Evolutionary conservation across 192 early-diverging fungal species (phyloP), one percentile per base, ranked within the genome.

Genomic region (Backusella tuberculispora): DNA sequence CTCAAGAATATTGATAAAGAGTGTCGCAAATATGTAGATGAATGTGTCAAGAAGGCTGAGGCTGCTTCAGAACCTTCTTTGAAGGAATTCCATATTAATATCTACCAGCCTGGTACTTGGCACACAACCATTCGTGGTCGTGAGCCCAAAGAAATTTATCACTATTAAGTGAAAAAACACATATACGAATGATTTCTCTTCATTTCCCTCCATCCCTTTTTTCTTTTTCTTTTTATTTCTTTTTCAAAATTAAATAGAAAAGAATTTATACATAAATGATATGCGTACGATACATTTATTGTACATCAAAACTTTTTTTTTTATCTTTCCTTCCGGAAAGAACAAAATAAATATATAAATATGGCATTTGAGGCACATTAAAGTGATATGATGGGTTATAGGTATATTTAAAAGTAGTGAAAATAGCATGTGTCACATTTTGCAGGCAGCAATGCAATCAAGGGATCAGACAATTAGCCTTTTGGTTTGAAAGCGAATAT

Each of bases 1-100:
- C 80, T 97, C 74, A 99, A 99, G 94, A 84, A 70, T 43, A 94
- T 97, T 65, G 97, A 98, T 80, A 98, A 98, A 92, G 90, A 91
- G 69, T 92, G 94, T 75, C 91, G 95, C 74, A 85, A 86, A 68
- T 85, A 89, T 42, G 93, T 99, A 63, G 96, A 99, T 86, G 80
- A 92, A 77, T 96, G 94, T 65, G 87, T 93, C 67, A 90, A 88
- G 71, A 88, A 92, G 76, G 91, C 95, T 74, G 95, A 96, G 86
- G 90, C 87, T 41, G 84, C 86, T 63, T 89, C 92, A 17, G 90
- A 92, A 81, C 97, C 96, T 63, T 76, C 83, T 48, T 48, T 87
- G 9, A 40, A 56, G 13, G 90, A 94, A 76, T 88, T 99, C 78
- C 95, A 84, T 86, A 91, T 88, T 43, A 86, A 97, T 72, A 88